A percentile compares a stretch with the other conserved stretches of the same genome.
These are phyloP conservation scores for Elaeis oleifera DNA, from an alignment of 202 grass and related monocot genomes.

Conservation along the genomic window DNA sequence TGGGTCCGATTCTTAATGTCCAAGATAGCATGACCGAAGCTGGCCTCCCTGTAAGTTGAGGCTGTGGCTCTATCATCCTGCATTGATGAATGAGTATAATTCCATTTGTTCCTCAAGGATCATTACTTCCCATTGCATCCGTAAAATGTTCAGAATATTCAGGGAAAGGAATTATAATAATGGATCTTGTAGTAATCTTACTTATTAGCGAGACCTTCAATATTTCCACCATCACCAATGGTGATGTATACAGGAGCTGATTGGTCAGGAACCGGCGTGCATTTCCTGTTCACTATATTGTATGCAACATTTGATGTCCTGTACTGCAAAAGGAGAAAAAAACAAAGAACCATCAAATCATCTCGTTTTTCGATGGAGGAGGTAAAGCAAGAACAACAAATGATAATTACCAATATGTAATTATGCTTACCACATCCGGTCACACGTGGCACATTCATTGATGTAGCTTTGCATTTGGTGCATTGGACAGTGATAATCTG, in stretches of 20 bases:
- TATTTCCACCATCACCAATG: conserved; percentile 12
- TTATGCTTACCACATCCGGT: too few species aligned
- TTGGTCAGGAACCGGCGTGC: conserved; percentile 7
- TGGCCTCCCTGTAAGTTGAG: conserved; percentile 83
- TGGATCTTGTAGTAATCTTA: background rate
- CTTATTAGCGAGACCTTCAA: conserved; percentile 18
- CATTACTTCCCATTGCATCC: too few species aligned
- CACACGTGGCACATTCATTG: too few species aligned
- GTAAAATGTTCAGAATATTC: too few species aligned
- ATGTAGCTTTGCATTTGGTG: too few species aligned
- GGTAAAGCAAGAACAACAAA: background rate
- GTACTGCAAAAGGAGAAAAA: conserved; percentile 4
- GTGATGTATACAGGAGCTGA: conserved; percentile 22
- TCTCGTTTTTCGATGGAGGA: background rate
- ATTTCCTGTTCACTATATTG: conserved; percentile 12
- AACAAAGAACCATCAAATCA: background rate
- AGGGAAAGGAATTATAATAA: too few species aligned
- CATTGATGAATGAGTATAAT: background rate
- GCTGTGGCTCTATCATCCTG: conserved; percentile 58
- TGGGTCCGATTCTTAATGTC: conserved; percentile 83
- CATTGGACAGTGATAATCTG: too few species aligned
- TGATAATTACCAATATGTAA: too few species aligned
- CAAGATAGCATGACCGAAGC: conserved; percentile 76
- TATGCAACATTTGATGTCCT: conserved; percentile 15
- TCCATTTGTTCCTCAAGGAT: too few species aligned